A percentile compares a stretch with the other conserved stretches of the same genome.
Evolutionary conservation across 2,329 filamentous ascomycete species (phyloP).

Genomic region (Aspergillus unguis): DNA sequence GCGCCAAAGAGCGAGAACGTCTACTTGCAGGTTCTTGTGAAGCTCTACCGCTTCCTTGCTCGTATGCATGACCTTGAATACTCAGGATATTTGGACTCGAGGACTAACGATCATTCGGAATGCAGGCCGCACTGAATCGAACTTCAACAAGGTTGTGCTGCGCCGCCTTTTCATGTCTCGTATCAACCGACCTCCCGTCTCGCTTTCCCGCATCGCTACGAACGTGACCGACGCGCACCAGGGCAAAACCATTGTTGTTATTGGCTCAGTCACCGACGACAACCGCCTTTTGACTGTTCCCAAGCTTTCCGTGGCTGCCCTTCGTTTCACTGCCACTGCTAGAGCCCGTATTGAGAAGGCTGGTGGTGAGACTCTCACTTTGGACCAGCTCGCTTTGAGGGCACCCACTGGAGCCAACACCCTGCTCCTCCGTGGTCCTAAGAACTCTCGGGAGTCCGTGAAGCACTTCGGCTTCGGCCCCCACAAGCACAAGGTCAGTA

Average conservation of each 20-base stretch:
- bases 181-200: conserved; percentile 95
- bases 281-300: conserved; percentile 87
- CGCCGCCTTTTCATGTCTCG: conserved; percentile 97
- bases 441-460: conserved; percentile 95
- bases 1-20: conserved; percentile 98
- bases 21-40: conserved; percentile 94
- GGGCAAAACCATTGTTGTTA: conserved; percentile 82
- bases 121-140: conserved; percentile 86
- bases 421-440: conserved; percentile 92
- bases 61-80: conserved; percentile 54
- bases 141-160: conserved; percentile 99
- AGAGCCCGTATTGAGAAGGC: conserved; percentile 90
- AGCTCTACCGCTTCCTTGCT: conserved; percentile 95
- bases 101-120: conserved; percentile 19
- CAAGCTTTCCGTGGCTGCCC: conserved; percentile 89
- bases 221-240: conserved; percentile 58
- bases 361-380: conserved; percentile 89
- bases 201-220: conserved; percentile 80
- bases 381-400: conserved; percentile 95
- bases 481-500: conserved; percentile 87
- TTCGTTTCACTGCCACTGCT: conserved; percentile 94
- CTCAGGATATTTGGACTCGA: not conserved
- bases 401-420: conserved; percentile 96
- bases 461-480: conserved; percentile 99
- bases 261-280: conserved; percentile 96